These are phyloP conservation scores for Hypsizygus marmoreus DNA, from an alignment of 768 basidiomycete species.

Conservation along the genomic window DNA sequence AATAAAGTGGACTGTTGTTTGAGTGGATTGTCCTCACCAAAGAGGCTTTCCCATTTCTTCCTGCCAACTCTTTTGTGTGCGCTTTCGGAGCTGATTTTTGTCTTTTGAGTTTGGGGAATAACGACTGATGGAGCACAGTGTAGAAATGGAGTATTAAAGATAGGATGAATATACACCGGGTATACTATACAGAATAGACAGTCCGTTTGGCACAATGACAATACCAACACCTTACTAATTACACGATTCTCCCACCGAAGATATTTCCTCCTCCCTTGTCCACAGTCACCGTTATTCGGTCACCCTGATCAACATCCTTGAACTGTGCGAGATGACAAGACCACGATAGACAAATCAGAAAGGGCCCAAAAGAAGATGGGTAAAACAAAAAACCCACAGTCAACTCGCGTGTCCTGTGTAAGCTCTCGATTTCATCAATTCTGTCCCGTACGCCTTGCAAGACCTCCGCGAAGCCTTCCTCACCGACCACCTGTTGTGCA, in stretches of 20 bases:
- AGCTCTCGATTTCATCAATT: slow-evolving; percentile 85
- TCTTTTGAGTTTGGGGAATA: background rate
- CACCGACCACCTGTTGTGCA: slow-evolving; percentile 67
- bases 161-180: too few relatives aligned
- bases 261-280: slow-evolving; percentile 52
- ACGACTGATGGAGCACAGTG: background rate
- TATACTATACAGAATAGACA: background rate
- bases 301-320: slow-evolving; percentile 50
- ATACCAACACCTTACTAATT: background rate
- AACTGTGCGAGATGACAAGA: slow-evolving; percentile 32
- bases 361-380: background rate
- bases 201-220: too few relatives aligned
- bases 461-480: slow-evolving; percentile 79
- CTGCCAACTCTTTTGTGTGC: background rate
- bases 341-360: slow-evolving; percentile 21
- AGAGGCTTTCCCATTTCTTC: slow-evolving; percentile 4
- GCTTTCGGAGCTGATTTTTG: too few relatives aligned
- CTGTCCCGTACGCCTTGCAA: slow-evolving; percentile 72
- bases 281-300: slow-evolving; percentile 52
- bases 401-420: slow-evolving; percentile 77
- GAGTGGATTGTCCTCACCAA: slow-evolving; percentile 13
- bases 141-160: too few relatives aligned
- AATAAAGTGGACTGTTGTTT: slow-evolving; percentile 13
- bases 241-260: slow-evolving; percentile 13
- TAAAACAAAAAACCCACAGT: slow-evolving; percentile 58